A percentile compares a stretch with the other conserved stretches of the same genome.
Evolutionary conservation across 2,329 filamentous ascomycete genomes (phyloP).

Genomic region (Westerdykella sp.): DNA sequence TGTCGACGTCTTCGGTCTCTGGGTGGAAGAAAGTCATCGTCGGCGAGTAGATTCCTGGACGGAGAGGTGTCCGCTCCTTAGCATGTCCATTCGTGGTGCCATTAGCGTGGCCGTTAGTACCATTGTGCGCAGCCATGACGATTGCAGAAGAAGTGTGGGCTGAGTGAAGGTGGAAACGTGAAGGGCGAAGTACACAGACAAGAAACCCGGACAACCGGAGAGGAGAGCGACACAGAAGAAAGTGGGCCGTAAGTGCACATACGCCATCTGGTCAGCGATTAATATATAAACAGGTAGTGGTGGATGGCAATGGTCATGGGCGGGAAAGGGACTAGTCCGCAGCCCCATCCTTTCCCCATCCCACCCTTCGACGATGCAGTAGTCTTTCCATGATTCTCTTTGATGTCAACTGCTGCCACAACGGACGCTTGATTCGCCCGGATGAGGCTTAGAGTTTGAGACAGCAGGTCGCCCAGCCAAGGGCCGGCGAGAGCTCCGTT

Average conservation of each 20-base stretch:
- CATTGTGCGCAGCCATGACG: conserved; percentile 16
- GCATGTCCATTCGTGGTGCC: conserved; percentile 29
- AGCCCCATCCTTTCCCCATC: conserved; percentile 21
- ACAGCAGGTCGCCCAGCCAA: conserved; percentile 13
- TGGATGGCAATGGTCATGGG: conserved; percentile 13
- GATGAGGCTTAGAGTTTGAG: conserved; percentile 7
- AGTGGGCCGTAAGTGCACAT: conserved; percentile 12
- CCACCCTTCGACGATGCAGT: conserved; percentile 16
- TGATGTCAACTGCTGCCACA: conserved; percentile 18
- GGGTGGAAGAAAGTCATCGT: conserved; percentile 88
- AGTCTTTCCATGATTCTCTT: conserved; percentile 16
- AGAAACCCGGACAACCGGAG: conserved; percentile 7
- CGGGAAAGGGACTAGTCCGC: conserved; percentile 28
- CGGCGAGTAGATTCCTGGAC: conserved; percentile 78
- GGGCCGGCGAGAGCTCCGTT: conserved; percentile 10
- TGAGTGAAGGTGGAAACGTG: conserved; percentile 1
- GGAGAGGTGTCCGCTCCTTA: conserved; percentile 52
- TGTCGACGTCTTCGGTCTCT: conserved; percentile 77
- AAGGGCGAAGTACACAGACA: conserved; percentile 1
- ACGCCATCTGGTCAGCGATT: conserved; percentile 31
- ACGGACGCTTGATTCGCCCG: conserved; percentile 23
- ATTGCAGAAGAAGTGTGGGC: not conserved
- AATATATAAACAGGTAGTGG: conserved; percentile 26
- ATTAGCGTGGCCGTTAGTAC: conserved; percentile 26
- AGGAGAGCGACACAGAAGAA: conserved; percentile 6